Percentiles rank a stretch among this genome's conserved stretches.
These are phyloP conservation scores for Noccaea caerulescens DNA, from an alignment of 345 rosid genomes.

Conservation along the genomic window DNA sequence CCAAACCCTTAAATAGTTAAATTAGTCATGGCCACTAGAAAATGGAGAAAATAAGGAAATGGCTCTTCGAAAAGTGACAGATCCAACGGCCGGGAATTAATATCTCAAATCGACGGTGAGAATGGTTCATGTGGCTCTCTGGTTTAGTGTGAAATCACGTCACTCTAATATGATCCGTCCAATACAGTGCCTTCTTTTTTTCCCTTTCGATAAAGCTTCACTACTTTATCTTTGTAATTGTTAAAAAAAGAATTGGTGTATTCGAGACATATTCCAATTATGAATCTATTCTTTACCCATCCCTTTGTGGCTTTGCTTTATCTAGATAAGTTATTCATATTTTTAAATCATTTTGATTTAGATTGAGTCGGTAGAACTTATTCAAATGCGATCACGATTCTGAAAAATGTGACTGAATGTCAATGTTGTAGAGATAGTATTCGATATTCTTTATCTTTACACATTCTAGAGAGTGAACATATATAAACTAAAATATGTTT, in stretches of 20 bases:
- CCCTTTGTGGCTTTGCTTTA: not conserved
- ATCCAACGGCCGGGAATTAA: slow-evolving; percentile 31
- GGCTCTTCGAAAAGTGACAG: slow-evolving; percentile 22
- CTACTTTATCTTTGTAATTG: slow-evolving; percentile 23
- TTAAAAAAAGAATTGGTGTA: slow-evolving; percentile 12
- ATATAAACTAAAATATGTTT: not conserved
- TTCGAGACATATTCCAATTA: slow-evolving; percentile 35
- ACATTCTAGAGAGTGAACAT: slow-evolving; percentile 11
- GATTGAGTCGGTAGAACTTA: not conserved
- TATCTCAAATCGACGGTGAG: slow-evolving; percentile 36
- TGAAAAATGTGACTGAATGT: slow-evolving; percentile 3
- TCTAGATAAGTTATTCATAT: slow-evolving; percentile 11
- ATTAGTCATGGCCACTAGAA: slow-evolving; percentile 9
- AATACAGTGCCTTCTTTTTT: slow-evolving; percentile 15
- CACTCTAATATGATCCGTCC: slow-evolving; percentile 11
- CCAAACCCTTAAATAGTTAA: not conserved
- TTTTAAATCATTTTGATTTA: not conserved
- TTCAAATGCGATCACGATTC: slow-evolving; percentile 15
- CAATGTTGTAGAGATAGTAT: slow-evolving; percentile 10
- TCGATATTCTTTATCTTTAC: slow-evolving; percentile 3
- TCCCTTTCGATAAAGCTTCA: slow-evolving; percentile 27
- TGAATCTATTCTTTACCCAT: slow-evolving; percentile 34
- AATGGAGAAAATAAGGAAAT: slow-evolving; percentile 14
- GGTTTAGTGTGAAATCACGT: slow-evolving; percentile 42
- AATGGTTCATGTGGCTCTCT: slow-evolving; percentile 16